Evolutionary conservation across 1,284 basidiomycete species (phyloP), one percentile per base, ranked within the genome.

Genomic region (Marasmius fiardii): DNA sequence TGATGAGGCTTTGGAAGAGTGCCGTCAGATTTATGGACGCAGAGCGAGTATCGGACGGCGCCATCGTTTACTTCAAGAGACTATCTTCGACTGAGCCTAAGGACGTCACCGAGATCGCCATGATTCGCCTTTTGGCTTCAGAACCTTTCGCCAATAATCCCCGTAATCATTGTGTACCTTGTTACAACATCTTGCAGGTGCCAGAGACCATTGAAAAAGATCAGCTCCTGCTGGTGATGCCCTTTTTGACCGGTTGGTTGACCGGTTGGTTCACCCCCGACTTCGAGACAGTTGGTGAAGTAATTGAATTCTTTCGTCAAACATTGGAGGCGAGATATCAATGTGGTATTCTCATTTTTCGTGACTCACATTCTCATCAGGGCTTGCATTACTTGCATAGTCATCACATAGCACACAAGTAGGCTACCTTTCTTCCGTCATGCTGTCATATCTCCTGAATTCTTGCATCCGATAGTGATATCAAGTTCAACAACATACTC

Each of bases 251-350:
- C n/a, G n/a, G n/a, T n/a, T n/a, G n/a, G n/a, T 65, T 3, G 31
- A 18, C 2, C 71, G 63, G 43, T 7, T 52, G 63, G 43, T 7
- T 52, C 8, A 7, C 60, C 3, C 67, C 68, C 14, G 31, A 16
- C 1, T 71, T 74, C 24, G 65, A 66, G 33, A 68, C 71, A 8
- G 31, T 72, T 4, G 71, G 69, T 7, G 73, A 74, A 57, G 65
- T n/a, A 0, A 52, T 75, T 4, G 67, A 69, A 1, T 73, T 68
- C 23, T 64, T 72, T 24, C 52, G 62, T 4, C 71, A 74, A 50
- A 57, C 71, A 1, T 70, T 76, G 18, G 68, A n/a, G 64, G 75
- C 74, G 48, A 21, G 55, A 20, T 43, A n/a, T 23, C 6, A 50
- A 7, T 33, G 37, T 21, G 10, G 41, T 0, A 18, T 24, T 34